These are phyloP conservation scores for Tephrocybe sp. DNA, from an alignment of 768 basidiomycete genomes.

Conservation along the genomic window DNA sequence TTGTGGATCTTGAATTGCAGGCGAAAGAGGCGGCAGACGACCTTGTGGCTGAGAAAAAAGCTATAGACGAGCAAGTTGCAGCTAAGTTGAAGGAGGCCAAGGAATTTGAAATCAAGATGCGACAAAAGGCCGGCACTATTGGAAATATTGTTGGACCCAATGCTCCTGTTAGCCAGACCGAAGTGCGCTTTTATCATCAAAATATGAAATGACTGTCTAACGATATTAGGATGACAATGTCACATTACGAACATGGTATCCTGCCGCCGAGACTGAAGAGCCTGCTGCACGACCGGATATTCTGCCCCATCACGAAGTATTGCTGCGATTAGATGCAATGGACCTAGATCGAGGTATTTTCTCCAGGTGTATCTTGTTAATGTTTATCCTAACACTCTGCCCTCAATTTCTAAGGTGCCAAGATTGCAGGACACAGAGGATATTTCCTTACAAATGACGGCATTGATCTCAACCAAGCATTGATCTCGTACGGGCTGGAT, in stretches of 20 bases:
- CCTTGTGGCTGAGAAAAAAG: constrained; percentile 78
- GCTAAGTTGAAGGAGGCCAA: constrained; percentile 73
- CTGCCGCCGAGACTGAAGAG: constrained; percentile 68
- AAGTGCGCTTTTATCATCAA: constrained; percentile 48
- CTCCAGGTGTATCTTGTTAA: background rate
- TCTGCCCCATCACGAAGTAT: constrained; percentile 96
- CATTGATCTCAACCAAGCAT: constrained; percentile 94
- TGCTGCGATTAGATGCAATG: constrained; percentile 91
- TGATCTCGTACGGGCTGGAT: constrained; percentile 92
- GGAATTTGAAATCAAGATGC: constrained; percentile 76
- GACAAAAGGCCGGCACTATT: constrained; percentile 73
- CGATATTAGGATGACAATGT: constrained; percentile 81
- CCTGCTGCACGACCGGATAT: constrained; percentile 73
- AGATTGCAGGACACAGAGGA: constrained; percentile 92
- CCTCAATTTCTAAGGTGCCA: constrained; percentile 54
- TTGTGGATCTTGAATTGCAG: constrained; percentile 33
- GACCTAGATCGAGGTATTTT: constrained; percentile 90
- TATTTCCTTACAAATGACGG: constrained; percentile 97
- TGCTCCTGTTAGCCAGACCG: constrained; percentile 83
- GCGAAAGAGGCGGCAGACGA: constrained; percentile 91
- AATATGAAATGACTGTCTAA: background rate
- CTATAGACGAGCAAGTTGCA: constrained; percentile 79
- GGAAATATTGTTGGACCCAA: constrained; percentile 92
- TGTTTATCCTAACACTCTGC: background rate
- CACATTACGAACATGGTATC: constrained; percentile 82